Evolutionary conservation across 768 basidiomycete genomes (phyloP), one percentile per base, ranked within the genome.

Genomic region (Rhizopogon vulgaris): DNA sequence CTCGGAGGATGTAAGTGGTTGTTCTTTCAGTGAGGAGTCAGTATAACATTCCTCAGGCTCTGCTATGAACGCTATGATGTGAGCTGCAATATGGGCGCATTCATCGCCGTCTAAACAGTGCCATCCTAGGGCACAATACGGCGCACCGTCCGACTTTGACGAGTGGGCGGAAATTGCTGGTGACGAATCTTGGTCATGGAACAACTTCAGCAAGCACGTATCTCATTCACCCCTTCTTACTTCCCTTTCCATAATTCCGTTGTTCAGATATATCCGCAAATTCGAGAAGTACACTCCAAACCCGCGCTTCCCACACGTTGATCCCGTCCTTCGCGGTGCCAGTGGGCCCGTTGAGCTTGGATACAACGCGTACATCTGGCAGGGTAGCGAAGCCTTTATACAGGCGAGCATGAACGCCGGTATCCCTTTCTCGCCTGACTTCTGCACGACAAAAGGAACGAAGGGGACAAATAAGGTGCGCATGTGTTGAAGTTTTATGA

Each of bases 31-130:
- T 17, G 12, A 30, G 28, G 28, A 43, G n/a, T 12, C 5, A 36
- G 3, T 30, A n/a, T 43, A 6, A 4, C 52, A 30, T 14, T 17
- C 14, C 12, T 11, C 34, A 84, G 80, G 81, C 52, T 81, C 83
- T 3, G 75, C 82, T 2, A 77, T 86, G 47, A 88, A 89, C 57
- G 85, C 85, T 1, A 64, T 68, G 63, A 73, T 79, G 77, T 72
- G 49, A 4, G 60, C 53, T 3, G 39, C 15, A 18, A n/a, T 38
- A 1, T 6, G 2, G 25, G 7, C 34, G 7, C 8, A 15, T 34
- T 30, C 6, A 22, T 38, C 24, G 9, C n/a, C 6, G 17, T 4
- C 57, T 64, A 22, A 42, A 68, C 24, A 24, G 12, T 25, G 9
- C 9, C 3, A 6, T 40, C 18, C 11, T 30, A 68, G 66, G 53